phyloP scores from a whole-genome alignment of 2,329 filamentous ascomycete species.

The Colletotrichum camelliae region DNA sequence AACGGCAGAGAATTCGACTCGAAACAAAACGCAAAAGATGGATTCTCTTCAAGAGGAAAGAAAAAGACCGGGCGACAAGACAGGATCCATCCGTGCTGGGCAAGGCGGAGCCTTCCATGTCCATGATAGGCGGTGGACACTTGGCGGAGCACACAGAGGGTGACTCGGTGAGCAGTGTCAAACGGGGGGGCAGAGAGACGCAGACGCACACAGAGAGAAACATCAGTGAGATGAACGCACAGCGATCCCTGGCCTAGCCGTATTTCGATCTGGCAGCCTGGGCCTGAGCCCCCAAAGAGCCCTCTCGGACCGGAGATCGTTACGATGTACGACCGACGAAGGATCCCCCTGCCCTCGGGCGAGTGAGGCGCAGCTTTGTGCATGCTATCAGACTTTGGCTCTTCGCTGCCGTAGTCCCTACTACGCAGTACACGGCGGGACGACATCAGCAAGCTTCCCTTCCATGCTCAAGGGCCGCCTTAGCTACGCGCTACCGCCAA shows the following conservation, averaged over 20 bases:
- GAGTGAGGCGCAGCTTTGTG: conserved; percentile 19
- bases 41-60: not conserved
- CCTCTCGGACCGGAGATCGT: not conserved
- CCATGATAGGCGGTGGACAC: not conserved
- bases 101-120: not conserved
- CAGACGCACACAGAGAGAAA: not conserved
- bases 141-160: not conserved
- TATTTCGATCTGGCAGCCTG: conserved; percentile 15
- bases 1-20: not conserved
- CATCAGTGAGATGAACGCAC: conserved; percentile 6
- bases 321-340: conserved; percentile 7
- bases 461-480: not conserved
- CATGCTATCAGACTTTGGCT: conserved; percentile 6
- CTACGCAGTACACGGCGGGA: not conserved
- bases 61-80: not conserved
- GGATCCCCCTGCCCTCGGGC: conserved; percentile 13
- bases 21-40: not conserved
- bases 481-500: not conserved
- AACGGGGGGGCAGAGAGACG: not conserved
- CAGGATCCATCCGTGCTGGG: not conserved
- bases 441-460: conserved; percentile 21
- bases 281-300: not conserved
- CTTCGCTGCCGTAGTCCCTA: not conserved
- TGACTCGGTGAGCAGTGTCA: not conserved
- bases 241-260: not conserved